phyloP scores from a whole-genome alignment of 306 rosid genomes.

The Lithocarpus polystachyus region DNA sequence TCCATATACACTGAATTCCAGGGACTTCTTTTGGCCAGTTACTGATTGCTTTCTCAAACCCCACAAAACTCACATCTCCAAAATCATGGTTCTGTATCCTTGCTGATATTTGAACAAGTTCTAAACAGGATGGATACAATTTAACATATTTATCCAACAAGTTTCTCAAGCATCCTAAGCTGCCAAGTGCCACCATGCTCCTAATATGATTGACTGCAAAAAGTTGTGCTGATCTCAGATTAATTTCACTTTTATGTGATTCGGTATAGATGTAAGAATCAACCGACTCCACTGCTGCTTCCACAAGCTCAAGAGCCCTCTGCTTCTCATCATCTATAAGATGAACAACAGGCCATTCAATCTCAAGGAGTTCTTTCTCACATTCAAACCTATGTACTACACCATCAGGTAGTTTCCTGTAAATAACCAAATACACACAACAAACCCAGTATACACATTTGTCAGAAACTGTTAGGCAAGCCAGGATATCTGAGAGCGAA shows the following conservation, averaged over 20 bases:
- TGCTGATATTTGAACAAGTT: constrained; percentile 55
- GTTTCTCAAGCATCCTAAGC: constrained; percentile 41
- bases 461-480: constrained; percentile 79
- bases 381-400: constrained; percentile 74
- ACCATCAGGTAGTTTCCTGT: constrained; percentile 87
- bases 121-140: constrained; percentile 71
- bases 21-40: constrained; percentile 81
- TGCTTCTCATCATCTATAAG: constrained; percentile 58
- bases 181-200: constrained; percentile 67
- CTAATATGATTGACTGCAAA: constrained; percentile 80
- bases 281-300: constrained; percentile 54
- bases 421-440: constrained; percentile 86
- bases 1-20: constrained; percentile 88
- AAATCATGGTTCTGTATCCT: constrained; percentile 41
- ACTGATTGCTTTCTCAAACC: constrained; percentile 67
- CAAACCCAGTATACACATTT: constrained; percentile 92
- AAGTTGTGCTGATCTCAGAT: constrained; percentile 55
- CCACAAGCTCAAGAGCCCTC: constrained; percentile 61
- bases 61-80: constrained; percentile 37
- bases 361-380: constrained; percentile 68
- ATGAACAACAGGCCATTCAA: constrained; percentile 67
- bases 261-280: constrained; percentile 47
- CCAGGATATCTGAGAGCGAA: constrained; percentile 56
- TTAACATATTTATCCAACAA: constrained; percentile 66
- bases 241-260: constrained; percentile 42